These are phyloP conservation scores for Infundibulicybe gibba DNA, from an alignment of 768 basidiomycete genomes.

Conservation along the genomic window DNA sequence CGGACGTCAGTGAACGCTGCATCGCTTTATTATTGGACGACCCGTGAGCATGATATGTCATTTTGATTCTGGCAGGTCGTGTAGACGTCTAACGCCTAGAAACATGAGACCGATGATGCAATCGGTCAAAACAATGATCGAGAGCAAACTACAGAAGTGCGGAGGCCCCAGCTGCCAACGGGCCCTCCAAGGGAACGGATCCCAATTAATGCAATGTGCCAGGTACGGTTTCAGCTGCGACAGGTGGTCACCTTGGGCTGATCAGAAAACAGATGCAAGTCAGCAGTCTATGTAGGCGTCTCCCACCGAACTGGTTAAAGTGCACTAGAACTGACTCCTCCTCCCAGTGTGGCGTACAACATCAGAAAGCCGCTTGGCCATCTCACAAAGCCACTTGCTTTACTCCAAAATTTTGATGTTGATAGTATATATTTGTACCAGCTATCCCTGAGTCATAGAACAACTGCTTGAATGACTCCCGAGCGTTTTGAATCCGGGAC, in stretches of 20 bases:
- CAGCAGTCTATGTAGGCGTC: slow-evolving; percentile 35
- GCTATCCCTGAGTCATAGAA: no score
- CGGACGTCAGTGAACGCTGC: slow-evolving; percentile 31
- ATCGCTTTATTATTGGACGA: slow-evolving; percentile 24
- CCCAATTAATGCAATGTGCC: slow-evolving; percentile 31
- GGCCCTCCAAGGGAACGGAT: slow-evolving; percentile 15
- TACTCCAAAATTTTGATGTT: slow-evolving; percentile 21
- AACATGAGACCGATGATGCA: slow-evolving; percentile 21
- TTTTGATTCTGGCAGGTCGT: not conserved
- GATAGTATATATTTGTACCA: not conserved
- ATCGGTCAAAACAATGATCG: slow-evolving; percentile 23
- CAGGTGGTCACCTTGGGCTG: not conserved
- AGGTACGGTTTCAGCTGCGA: slow-evolving; percentile 18
- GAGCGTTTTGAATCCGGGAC: no score
- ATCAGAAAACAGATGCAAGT: slow-evolving; percentile 29
- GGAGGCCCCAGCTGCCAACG: slow-evolving; percentile 23
- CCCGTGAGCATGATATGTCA: slow-evolving; percentile 13
- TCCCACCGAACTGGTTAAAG: no score
- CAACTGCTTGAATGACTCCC: no score
- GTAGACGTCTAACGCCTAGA: slow-evolving; percentile 12
- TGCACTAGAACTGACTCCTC: no score
- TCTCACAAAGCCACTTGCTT: slow-evolving; percentile 31
- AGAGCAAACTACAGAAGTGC: slow-evolving; percentile 24
- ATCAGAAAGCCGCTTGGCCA: slow-evolving; percentile 34
- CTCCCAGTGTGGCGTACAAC: slow-evolving; percentile 27